These are phyloP conservation scores for Myxozyma nipponensis DNA, from an alignment of 805 yeast genomes.

Conservation along the genomic window DNA sequence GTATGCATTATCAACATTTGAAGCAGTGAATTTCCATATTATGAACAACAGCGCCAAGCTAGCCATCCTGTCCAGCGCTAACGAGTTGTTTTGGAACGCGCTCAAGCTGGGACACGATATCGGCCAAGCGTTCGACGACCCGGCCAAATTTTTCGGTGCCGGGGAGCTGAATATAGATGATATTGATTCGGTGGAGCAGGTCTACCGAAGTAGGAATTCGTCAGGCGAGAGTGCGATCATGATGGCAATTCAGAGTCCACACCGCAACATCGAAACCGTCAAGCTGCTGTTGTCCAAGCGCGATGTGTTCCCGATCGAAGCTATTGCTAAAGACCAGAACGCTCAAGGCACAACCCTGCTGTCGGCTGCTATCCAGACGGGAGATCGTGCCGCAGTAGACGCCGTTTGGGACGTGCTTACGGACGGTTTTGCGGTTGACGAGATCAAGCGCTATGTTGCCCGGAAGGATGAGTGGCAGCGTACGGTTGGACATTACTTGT, in stretches of 20 bases:
- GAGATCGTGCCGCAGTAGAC: conserved; percentile 46
- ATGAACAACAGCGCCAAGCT: conserved; percentile 43
- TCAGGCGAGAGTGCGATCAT: conserved; percentile 69
- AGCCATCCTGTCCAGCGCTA: conserved; percentile 43
- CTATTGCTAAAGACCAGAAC: conserved; percentile 60
- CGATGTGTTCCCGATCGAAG: conserved; percentile 58
- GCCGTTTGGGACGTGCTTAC: conserved; percentile 46
- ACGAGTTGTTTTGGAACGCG: conserved; percentile 52
- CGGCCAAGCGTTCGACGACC: conserved; percentile 16
- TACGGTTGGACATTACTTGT: conserved; percentile 69
- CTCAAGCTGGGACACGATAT: conserved; percentile 37
- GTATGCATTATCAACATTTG: conserved; percentile 77
- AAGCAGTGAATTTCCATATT: conserved; percentile 73
- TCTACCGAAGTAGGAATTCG: conserved; percentile 23
- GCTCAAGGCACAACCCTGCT: conserved; percentile 55
- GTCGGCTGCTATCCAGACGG: conserved; percentile 56
- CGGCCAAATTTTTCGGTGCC: conserved; percentile 13
- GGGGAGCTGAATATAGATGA: conserved; percentile 23
- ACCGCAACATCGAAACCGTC: conserved; percentile 45
- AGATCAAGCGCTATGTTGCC: conserved; percentile 49
- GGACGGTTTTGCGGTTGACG: conserved; percentile 43
- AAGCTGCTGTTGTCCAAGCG: conserved; percentile 46
- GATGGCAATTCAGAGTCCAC: conserved; percentile 50
- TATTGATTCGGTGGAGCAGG: conserved; percentile 24
- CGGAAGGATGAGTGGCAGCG: conserved; percentile 51